Evolutionary conservation across 2,329 filamentous ascomycete species (phyloP), one percentile per base, ranked within the genome.

Genomic region (Venturia pyrina): DNA sequence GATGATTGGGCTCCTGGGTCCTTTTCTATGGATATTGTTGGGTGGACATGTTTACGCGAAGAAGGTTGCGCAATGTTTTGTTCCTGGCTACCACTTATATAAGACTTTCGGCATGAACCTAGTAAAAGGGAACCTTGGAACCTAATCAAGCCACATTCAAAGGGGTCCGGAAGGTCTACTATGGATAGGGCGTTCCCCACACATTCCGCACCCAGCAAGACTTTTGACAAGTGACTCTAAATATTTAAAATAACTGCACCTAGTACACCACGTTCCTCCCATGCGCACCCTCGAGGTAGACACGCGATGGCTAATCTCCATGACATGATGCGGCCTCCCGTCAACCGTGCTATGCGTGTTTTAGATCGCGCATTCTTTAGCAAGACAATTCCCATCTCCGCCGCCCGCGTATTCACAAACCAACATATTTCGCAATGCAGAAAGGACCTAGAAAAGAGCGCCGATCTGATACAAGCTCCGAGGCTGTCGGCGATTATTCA

Each of bases 341-440:
- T 92, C 67, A 88, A 93, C 71, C 89, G 90, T 75, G 87, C 88
- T 67, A 90, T 91, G 80, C 87, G 87, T 73, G 84, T 85, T 62
- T 85, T 99, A 69, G 93, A 99, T 78, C 87, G 90, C 70, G 83
- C 88, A 19, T 87, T 96, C 69, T 98, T 98, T 79, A 82, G 85
- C 64, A 91, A 88, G 75, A 89, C 83, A 0, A 79, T 96, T 65
- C 87, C 88, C 32, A 81, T 93, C 32, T 85, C 91, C 10, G 93
- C 92, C 2, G 93, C 92, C 7, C 85, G 89, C 46, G 81, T 98
- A 57, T 84, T 85, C 69, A 89, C 95, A 73, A 84, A 84, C 68
- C 89, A 86, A 70, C 85, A 91, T 71, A 91, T 98, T 66, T 83
- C 88, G 32, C 83, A 81, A 69, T 87, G 90, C 74, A 85, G 90